Percentiles rank a stretch among this genome's conserved stretches.
Conservation (phyloP, 495 filamentous ascomycete genomes). For the Penicillium pulvis region DNA sequence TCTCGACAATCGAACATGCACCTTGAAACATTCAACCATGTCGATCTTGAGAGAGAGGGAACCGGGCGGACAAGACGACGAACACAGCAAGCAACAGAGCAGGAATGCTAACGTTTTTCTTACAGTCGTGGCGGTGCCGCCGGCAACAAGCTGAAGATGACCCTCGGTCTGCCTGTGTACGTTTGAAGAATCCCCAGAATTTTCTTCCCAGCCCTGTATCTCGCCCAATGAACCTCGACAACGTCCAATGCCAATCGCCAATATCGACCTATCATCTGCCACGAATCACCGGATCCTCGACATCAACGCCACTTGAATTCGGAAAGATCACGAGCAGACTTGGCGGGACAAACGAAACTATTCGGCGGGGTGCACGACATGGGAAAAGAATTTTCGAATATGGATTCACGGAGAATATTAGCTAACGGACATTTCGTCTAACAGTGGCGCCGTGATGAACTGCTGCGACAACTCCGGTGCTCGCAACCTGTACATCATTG, state of each 20-base stretch:
- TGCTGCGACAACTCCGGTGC: constrained; percentile 99
- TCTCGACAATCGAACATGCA: constrained; percentile 22
- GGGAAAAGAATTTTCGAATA: constrained; percentile 10
- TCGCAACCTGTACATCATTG: constrained; percentile 99
- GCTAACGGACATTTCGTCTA: constrained; percentile 26
- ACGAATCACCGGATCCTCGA: constrained; percentile 5
- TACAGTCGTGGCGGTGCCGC: constrained; percentile 81
- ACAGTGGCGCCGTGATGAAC: constrained; percentile 93
- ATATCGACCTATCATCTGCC: background rate
- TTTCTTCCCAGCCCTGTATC: constrained; percentile 16
- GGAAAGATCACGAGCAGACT: constrained; percentile 11
- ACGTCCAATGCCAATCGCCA: constrained; percentile 14
- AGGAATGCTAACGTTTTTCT: constrained; percentile 32
- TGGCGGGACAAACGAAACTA: constrained; percentile 14
- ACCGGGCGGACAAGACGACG: constrained; percentile 9
- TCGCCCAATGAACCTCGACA: constrained; percentile 23
- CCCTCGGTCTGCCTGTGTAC: constrained; percentile 99
- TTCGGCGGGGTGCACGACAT: constrained; percentile 16
- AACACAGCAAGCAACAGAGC: constrained; percentile 10
- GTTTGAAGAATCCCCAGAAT: constrained; percentile 44
- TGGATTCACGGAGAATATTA: constrained; percentile 12
- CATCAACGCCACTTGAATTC: constrained; percentile 2
- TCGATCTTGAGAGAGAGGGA: constrained; percentile 21
- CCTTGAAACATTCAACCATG: constrained; percentile 18
- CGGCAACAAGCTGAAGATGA: constrained; percentile 99